Percentiles rank a stretch among this genome's conserved stretches.
Conservation (phyloP, 2,329 filamentous ascomycete genomes). For the Ceratocystis albifundus region DNA sequence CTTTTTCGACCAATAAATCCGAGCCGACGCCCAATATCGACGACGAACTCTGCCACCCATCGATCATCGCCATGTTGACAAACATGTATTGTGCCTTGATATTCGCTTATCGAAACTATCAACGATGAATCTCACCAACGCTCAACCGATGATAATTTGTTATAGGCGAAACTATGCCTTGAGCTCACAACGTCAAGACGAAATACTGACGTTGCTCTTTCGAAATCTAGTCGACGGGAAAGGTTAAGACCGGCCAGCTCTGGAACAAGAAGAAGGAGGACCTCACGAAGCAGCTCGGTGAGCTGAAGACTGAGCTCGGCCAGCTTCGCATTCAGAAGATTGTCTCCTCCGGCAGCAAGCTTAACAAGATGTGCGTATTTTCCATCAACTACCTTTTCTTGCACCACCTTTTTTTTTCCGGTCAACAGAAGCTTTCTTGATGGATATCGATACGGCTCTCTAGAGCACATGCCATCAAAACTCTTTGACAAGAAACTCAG, state of each 20-base stretch:
- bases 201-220: slow-evolving; percentile 20
- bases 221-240: slow-evolving; percentile 37
- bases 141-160: background rate
- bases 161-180: slow-evolving; percentile 6
- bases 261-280: slow-evolving; percentile 99
- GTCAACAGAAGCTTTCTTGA: background rate
- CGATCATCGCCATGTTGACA: background rate
- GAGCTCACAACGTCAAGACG: slow-evolving; percentile 11
- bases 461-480: background rate
- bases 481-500: background rate
- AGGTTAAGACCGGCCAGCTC: slow-evolving; percentile 92
- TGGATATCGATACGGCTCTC: background rate
- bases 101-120: background rate
- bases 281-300: slow-evolving; percentile 84
- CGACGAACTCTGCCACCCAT: background rate
- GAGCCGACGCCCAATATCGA: slow-evolving; percentile 10
- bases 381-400: slow-evolving; percentile 10
- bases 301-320: slow-evolving; percentile 92
- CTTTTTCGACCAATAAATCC: slow-evolving; percentile 4
- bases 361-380: slow-evolving; percentile 80
- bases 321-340: slow-evolving; percentile 98
- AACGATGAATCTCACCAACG: background rate
- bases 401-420: background rate
- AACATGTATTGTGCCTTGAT: background rate
- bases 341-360: slow-evolving; percentile 84